Base-by-base conservation (phyloP, 768 basidiomycete genomes). In the Russula emetica region DNA sequence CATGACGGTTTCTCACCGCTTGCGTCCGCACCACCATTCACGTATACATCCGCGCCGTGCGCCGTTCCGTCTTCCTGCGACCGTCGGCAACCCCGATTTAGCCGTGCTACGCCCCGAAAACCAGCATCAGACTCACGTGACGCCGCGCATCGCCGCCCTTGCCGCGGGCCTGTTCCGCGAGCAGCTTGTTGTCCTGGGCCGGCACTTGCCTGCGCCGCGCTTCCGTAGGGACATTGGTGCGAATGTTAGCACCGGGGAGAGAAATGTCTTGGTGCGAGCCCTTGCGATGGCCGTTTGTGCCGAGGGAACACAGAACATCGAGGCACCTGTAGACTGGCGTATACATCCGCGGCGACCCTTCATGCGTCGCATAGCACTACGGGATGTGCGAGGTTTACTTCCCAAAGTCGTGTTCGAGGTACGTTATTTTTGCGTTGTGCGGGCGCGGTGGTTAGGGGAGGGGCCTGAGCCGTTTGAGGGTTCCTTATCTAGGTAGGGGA, bases 91-190 rank as follows among this genome's bases (percentile, higher is more conserved):
- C 67, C 74, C 77, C 6, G 89, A 91, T 68, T 67, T 82, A 5
- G 80, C 78, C 1, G 82, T 87, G 2, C 76, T 90, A 20, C 82
- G 77, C 26, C 71, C 78, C 0, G 82, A 83, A 66, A 79, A 80
- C 34, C 83, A 84, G 67, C 79, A 72, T 20, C 73, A 76, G 5
- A 89, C 87, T 0, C 81, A 82, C 53, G 86, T 91, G 9, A 90
- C 88, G 0, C 83, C 83, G 0, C 75, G 78, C 22, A 84, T 91
- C 50, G 79, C 78, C 6, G 69, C 73, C 10, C 72, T 90, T 9
- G 82, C 86, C 0, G 36, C 70, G 9, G 79, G 80, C 0, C 76
- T 81, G 0, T 84, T 89, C 56, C 77, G 76, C 26, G 88, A 88
- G 64, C 72, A 74, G 1, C 71, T 90, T 5, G 63, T 73, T 8